Conservation (phyloP, 345 rosid genomes). For the Raphanus raphanistrum region DNA sequence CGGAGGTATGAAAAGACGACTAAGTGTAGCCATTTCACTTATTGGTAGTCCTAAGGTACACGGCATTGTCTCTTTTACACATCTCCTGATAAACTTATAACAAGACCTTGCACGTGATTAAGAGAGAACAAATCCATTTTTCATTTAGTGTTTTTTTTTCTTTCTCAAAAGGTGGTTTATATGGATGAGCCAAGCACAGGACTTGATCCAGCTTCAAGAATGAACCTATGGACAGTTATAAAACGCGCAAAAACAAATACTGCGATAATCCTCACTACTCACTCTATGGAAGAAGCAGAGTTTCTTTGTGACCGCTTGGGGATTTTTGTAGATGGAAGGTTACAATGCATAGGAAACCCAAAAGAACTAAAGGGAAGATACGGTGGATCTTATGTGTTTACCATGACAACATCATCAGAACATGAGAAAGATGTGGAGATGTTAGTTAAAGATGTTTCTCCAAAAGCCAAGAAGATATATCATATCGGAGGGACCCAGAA, state of each 20-base stretch:
- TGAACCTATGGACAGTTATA: constrained; percentile 78
- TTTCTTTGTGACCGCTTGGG: constrained; percentile 85
- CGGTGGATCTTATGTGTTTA: constrained; percentile 80
- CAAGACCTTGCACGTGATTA: not conserved
- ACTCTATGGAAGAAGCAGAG: constrained; percentile 41
- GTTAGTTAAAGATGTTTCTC: constrained; percentile 60
- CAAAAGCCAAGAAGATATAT: constrained; percentile 66
- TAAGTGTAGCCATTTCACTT: constrained; percentile 91
- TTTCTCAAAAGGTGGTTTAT: constrained; percentile 67
- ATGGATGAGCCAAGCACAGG: constrained; percentile 99
- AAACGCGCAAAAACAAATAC: constrained; percentile 69
- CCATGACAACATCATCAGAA: constrained; percentile 63
- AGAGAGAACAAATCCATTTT: not conserved
- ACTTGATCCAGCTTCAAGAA: constrained; percentile 89
- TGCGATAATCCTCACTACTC: constrained; percentile 8
- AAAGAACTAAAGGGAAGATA: constrained; percentile 81
- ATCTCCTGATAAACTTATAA: not conserved
- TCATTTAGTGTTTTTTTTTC: not conserved
- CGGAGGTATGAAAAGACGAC: constrained; percentile 97
- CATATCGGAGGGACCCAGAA: constrained; percentile 88
- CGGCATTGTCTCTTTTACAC: not conserved
- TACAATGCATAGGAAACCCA: constrained; percentile 90
- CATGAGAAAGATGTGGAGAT: constrained; percentile 69
- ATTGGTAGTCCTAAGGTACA: constrained; percentile 86
- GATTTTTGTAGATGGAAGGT: constrained; percentile 73